Evolutionary conservation across 352 stramenopile genomes (phyloP).

Genomic region (Pythium sp.): DNA sequence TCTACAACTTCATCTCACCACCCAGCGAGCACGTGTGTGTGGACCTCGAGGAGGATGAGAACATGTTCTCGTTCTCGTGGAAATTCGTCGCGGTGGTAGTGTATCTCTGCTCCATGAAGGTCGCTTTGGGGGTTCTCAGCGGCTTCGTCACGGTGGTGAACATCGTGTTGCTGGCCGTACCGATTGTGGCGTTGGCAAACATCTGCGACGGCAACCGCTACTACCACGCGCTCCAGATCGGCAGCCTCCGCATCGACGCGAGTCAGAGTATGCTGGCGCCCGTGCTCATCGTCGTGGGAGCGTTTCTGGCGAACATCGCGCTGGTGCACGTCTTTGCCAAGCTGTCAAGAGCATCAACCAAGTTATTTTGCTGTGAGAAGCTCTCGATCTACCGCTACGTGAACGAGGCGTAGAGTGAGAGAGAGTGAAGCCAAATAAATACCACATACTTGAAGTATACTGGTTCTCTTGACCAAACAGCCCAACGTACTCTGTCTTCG

Average conservation of each 20-base stretch:
- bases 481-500: too few species aligned
- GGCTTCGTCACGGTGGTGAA: slow-evolving; percentile 30
- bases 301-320: slow-evolving; percentile 47
- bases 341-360: slow-evolving; percentile 41
- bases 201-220: slow-evolving; percentile 24
- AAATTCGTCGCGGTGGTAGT: slow-evolving; percentile 48
- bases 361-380: slow-evolving; percentile 68
- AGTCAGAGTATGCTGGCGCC: slow-evolving; percentile 39
- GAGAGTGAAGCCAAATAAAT: too few species aligned
- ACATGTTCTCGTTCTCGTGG: slow-evolving; percentile 33
- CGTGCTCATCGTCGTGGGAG: slow-evolving; percentile 38
- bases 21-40: slow-evolving; percentile 46
- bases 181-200: slow-evolving; percentile 19
- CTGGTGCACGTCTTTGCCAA: slow-evolving; percentile 50
- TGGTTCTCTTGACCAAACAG: too few species aligned
- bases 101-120: slow-evolving; percentile 70
- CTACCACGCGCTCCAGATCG: slow-evolving; percentile 9
- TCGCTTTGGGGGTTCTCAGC: slow-evolving; percentile 48
- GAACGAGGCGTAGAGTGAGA: slow-evolving; percentile 17
- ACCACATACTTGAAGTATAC: too few species aligned
- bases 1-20: slow-evolving; percentile 66
- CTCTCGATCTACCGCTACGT: slow-evolving; percentile 46
- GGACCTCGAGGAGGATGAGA: slow-evolving; percentile 26
- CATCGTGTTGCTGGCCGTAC: slow-evolving; percentile 24
- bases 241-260: slow-evolving; percentile 21